Percentiles rank a stretch among this genome's conserved stretches.
phyloP scores from a whole-genome alignment of 1,139 yeast genomes.

The Hansenula sp. region DNA sequence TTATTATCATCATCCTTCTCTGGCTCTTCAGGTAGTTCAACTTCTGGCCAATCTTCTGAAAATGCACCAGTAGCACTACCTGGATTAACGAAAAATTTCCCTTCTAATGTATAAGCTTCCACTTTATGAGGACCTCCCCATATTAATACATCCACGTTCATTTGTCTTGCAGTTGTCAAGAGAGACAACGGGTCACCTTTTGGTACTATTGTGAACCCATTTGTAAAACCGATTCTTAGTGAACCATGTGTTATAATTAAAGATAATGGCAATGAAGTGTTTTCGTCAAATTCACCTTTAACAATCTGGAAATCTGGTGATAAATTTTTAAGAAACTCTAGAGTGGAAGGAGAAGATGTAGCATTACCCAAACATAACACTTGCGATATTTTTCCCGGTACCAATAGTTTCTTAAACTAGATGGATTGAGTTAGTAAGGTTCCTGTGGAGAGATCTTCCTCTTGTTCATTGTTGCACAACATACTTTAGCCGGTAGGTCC shows the following conservation, averaged over 20 bases:
- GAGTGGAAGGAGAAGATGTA: constrained; percentile 62
- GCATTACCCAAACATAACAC: constrained; percentile 86
- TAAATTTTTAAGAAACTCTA: constrained; percentile 59
- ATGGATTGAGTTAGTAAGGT: constrained; percentile 1
- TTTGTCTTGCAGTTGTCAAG: constrained; percentile 77
- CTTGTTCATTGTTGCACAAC: constrained; percentile 4
- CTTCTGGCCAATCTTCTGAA: constrained; percentile 51
- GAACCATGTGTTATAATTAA: constrained; percentile 66
- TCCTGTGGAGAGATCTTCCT: not conserved
- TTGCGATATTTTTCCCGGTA: constrained; percentile 78
- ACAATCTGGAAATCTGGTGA: constrained; percentile 75
- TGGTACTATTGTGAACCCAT: constrained; percentile 84
- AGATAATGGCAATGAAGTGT: constrained; percentile 51
- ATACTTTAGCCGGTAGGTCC: constrained; percentile 37
- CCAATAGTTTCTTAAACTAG: constrained; percentile 49
- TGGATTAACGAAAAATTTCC: constrained; percentile 89
- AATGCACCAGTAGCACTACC: constrained; percentile 96
- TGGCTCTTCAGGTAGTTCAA: constrained; percentile 27
- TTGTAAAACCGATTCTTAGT: constrained; percentile 77
- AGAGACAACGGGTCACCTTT: constrained; percentile 82
- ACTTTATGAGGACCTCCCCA: constrained; percentile 97
- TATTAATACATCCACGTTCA: constrained; percentile 88
- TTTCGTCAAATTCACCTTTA: constrained; percentile 68
- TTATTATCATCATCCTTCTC: constrained; percentile 14
- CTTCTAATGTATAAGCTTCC: constrained; percentile 90